Base-by-base conservation (phyloP, 164 flowering plant genomes). In the Paratinospora sagittata region DNA sequence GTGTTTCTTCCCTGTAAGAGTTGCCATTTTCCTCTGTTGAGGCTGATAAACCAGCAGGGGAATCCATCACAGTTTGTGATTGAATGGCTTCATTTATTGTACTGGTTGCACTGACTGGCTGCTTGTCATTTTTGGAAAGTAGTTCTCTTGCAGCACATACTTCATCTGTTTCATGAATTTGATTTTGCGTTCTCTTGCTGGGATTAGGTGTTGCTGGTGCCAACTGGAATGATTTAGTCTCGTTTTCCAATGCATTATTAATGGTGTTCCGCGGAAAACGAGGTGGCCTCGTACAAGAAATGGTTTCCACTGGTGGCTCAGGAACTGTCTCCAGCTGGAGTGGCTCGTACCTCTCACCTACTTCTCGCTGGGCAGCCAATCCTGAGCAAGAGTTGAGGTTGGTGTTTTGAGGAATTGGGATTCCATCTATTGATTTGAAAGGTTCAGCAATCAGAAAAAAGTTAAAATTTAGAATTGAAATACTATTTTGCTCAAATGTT, bases 21-120 rank as follows among this genome's bases (percentile, higher is more conserved):
- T 11, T 27, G 37, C 19, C 8, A 30, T 75, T 78, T 75, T 87
- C 85, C 69, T 62, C 57, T 7, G 63, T 11, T 52, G 72, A 16
- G 27, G 81, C 62, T 57, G 82, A 67, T 26, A 39, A 60, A 23
- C 66, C 74, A 19, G 61, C 69, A 39, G 63, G 2, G 30, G 80
- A 69, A 17, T 77, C 71, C 23, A 82, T 77, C 39, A 58, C 63
- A 2, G 72, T 64, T 64, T 75, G 39, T 37, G 63, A 8, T 49
- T 47, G 58, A 12, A 62, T 45, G 23, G 10, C 45, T 34, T 67
- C 73, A 27, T 47, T 62, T 57, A 52, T 66, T 41, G 69, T 58
- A 7, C 66, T 58, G 6, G 72, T 47, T 60, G 60, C 26, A 33
- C 63, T 66, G 52, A 74, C 36, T 70, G 70, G 19, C 60, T 70